Base-by-base conservation (phyloP, 441 rosid genomes). In the Hura crepitans region DNA sequence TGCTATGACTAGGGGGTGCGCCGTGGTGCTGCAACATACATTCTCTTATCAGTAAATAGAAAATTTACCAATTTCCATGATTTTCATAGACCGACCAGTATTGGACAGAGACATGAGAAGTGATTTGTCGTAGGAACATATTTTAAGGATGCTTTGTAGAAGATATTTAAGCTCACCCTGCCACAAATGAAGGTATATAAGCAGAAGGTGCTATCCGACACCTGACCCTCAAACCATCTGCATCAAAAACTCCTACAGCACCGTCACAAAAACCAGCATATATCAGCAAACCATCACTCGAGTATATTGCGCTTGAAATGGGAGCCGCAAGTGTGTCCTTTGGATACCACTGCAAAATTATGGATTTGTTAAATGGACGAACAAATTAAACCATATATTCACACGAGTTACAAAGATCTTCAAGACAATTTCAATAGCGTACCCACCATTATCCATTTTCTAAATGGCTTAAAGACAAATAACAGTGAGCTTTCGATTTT, bases 121-220 rank as follows among this genome's bases (percentile, higher is more conserved):
- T 1, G 18, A 50, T 31, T n/a, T 62, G 42, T 6, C 2, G 11
- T 37, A 10, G 3, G 65, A 20, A 58, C 28, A 11, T 9, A 50
- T 30, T 59, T 59, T 56, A 31, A 23, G 22, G 28, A 37, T 33
- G 3, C 59, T 4, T 43, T 8, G 9, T 14, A 47, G 46, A 7
- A 25, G 23, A 61, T 9, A 18, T 14, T 42, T 23, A 18, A 14
- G 66, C 82, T 74, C 68, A 85, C 86, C 85, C 60, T 39, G 68
- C 77, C 4, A 77, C 57, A 31, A 43, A 66, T 10, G 82, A 77
- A 51, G 86, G 76, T 39, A 84, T 74, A 71, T 86, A 86, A 14
- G 90, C 81, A 58, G 87, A 84, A 39, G 90, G 78, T 37, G 85
- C 84, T 55, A 86, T 79, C 66, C 90, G 81, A 72, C 87, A 82